These are phyloP conservation scores for Solanum neorickii DNA, from an alignment of 257 asterid species.

Conservation along the genomic window DNA sequence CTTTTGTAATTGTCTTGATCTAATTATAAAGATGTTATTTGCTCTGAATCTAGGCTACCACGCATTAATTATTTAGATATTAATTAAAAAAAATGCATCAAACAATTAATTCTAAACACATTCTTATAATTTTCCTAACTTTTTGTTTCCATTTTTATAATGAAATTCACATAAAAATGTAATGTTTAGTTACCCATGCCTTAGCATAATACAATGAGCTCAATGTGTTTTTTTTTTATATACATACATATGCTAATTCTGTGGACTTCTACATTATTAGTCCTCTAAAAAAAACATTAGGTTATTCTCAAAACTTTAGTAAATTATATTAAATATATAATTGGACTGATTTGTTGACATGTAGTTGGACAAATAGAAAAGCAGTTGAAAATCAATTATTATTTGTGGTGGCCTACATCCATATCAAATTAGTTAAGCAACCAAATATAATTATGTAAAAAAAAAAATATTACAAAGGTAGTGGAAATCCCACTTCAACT, in stretches of 20 bases:
- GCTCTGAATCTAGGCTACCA: not conserved
- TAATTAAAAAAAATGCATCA: not conserved
- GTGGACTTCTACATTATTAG: not conserved
- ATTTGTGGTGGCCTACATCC: not conserved
- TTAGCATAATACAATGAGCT: not conserved
- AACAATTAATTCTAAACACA: too few relatives aligned
- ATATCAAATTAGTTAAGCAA: not conserved
- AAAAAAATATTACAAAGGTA: not conserved
- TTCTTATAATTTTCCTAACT: not conserved
- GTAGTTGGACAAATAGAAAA: not conserved
- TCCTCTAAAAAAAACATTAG: not conserved
- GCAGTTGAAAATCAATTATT: not conserved
- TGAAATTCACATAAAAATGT: not conserved
- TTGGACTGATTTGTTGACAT: not conserved
- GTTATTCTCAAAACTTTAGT: not conserved
- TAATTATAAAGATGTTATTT: too few relatives aligned
- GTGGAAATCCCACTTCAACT: slow-evolving; percentile 2
- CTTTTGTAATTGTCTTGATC: too few relatives aligned
- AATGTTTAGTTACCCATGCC: not conserved
- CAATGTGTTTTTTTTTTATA: not conserved
- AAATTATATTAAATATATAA: not conserved
- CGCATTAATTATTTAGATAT: too few relatives aligned
- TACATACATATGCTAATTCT: not conserved
- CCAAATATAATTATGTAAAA: not conserved
- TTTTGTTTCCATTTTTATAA: not conserved